These are phyloP conservation scores for Colletotrichum sublineola DNA, from an alignment of 2,329 filamentous ascomycete species.

Conservation along the genomic window DNA sequence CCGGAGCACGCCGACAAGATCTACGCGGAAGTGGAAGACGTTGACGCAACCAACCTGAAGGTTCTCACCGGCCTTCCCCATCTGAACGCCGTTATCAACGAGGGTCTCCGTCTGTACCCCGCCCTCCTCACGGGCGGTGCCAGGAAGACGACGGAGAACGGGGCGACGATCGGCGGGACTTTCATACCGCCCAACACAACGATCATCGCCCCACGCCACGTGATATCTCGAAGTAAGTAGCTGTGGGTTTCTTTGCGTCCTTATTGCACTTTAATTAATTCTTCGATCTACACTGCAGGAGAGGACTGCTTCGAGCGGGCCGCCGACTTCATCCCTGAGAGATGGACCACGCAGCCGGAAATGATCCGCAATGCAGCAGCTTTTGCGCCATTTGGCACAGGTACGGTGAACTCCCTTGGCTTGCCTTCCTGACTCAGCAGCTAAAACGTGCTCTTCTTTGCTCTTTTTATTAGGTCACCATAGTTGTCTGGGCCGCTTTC, in stretches of 20 bases:
- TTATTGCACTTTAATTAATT: neutral
- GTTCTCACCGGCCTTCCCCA: slow-evolving; percentile 43
- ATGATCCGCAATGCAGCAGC: slow-evolving; percentile 50
- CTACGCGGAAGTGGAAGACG: slow-evolving; percentile 33
- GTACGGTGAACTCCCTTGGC: slow-evolving; percentile 31
- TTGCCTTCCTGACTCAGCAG: neutral
- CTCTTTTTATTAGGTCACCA: slow-evolving; percentile 24
- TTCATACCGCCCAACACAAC: slow-evolving; percentile 41
- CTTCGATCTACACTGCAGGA: slow-evolving; percentile 40
- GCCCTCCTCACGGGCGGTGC: slow-evolving; percentile 39
- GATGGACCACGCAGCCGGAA: slow-evolving; percentile 52
- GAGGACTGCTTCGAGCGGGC: slow-evolving; percentile 48
- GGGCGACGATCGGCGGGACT: slow-evolving; percentile 33
- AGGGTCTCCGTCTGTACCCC: slow-evolving; percentile 40
- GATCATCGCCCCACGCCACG: slow-evolving; percentile 43
- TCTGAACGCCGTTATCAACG: slow-evolving; percentile 44
- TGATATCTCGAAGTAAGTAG: slow-evolving; percentile 52
- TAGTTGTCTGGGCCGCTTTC: slow-evolving; percentile 39
- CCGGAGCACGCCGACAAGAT: slow-evolving; percentile 40
- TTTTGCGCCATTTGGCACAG: slow-evolving; percentile 52
- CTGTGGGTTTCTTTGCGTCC: neutral
- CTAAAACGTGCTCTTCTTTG: neutral
- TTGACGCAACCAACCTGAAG: slow-evolving; percentile 44
- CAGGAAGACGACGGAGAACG: slow-evolving; percentile 40
- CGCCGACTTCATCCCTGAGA: slow-evolving; percentile 54